Evolutionary conservation across 2,329 filamentous ascomycete species (phyloP).

Genomic region (Pseudocercospora cruenta): DNA sequence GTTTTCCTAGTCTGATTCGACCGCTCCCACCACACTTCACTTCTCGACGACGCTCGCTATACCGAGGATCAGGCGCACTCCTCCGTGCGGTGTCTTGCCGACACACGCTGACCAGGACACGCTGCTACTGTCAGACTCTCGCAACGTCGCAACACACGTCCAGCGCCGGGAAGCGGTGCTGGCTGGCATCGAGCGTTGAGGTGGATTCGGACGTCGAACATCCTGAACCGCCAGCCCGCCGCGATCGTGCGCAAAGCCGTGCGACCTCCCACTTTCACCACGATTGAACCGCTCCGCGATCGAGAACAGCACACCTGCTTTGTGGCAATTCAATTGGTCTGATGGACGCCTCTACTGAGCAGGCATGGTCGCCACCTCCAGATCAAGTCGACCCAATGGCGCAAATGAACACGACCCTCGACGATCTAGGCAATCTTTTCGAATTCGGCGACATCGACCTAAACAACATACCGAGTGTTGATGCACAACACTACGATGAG

Average conservation of each 20-base stretch:
- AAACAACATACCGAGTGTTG: slow-evolving; percentile 31
- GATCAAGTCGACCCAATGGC: slow-evolving; percentile 49
- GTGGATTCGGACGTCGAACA: background rate
- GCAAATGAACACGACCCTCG: slow-evolving; percentile 41
- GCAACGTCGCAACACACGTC: background rate
- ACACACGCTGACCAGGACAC: background rate
- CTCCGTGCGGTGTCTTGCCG: background rate
- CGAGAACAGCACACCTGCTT: background rate
- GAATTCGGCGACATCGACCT: slow-evolving; percentile 44
- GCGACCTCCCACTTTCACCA: background rate
- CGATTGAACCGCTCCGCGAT: background rate
- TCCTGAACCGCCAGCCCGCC: background rate
- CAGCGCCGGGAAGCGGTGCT: too few relatives aligned
- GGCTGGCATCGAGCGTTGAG: background rate
- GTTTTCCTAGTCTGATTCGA: background rate
- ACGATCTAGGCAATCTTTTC: slow-evolving; percentile 50
- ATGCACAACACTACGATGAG: slow-evolving; percentile 29
- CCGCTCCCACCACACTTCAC: background rate
- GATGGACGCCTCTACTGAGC: slow-evolving; percentile 35
- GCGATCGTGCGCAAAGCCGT: too few relatives aligned
- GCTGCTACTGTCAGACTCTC: background rate
- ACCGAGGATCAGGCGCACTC: background rate
- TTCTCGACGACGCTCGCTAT: background rate
- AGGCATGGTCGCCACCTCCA: slow-evolving; percentile 44
- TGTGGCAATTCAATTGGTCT: background rate